Evolutionary conservation across 495 filamentous ascomycete genomes (phyloP).

Genomic region (Choiromyces venosus): DNA sequence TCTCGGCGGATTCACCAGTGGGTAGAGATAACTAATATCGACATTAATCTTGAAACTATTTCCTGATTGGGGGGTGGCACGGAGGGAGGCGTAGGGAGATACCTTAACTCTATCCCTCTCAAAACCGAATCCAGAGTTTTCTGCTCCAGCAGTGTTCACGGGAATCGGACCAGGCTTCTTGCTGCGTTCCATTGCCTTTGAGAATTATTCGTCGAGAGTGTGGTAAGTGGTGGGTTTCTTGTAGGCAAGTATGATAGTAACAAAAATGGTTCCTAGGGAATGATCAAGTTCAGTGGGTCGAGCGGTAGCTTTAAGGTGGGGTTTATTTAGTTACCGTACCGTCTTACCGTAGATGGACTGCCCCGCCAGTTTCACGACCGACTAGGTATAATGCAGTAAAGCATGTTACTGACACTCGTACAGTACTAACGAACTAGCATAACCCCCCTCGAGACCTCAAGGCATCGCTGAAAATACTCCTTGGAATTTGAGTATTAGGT

Average conservation of each 20-base stretch:
- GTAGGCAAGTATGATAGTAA: background rate
- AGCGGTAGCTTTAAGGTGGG: background rate
- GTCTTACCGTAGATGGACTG: background rate
- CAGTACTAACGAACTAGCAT: too few species aligned
- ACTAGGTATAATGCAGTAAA: background rate
- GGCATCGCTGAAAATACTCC: too few species aligned
- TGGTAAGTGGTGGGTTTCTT: background rate
- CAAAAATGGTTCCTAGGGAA: background rate
- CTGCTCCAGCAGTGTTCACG: conserved; percentile 51
- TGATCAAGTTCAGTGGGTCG: background rate
- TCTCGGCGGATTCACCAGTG: conserved; percentile 79
- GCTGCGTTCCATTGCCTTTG: conserved; percentile 58
- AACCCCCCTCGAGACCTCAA: too few species aligned
- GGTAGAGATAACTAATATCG: conserved; percentile 49
- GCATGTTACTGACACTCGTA: background rate
- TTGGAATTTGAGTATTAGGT: too few species aligned
- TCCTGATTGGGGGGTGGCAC: conserved; percentile 60
- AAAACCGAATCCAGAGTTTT: conserved; percentile 24
- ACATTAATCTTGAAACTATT: conserved; percentile 57
- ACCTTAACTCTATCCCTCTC: conserved; percentile 38
- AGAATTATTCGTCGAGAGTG: background rate
- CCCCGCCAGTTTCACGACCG: background rate
- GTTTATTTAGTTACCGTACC: background rate
- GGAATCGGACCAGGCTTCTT: conserved; percentile 77
- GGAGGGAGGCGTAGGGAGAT: background rate